These are phyloP conservation scores for Apophysomyces variabilis DNA, from an alignment of 371 early-diverging fungal genomes.

Conservation along the genomic window DNA sequence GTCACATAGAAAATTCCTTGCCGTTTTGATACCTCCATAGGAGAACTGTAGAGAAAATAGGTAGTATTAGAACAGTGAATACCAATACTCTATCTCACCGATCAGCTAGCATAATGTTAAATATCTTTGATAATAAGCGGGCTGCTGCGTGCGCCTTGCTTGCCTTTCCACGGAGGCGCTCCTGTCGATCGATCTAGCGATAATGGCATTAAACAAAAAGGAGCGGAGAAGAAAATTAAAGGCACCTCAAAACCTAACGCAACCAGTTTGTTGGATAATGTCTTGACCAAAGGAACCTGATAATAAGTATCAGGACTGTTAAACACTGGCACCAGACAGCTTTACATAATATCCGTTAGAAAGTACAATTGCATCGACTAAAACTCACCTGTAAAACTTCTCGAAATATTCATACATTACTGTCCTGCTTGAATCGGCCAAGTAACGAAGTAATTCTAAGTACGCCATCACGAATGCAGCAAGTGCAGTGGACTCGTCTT, in stretches of 20 bases:
- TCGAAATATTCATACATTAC: constrained; percentile 14
- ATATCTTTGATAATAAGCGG: constrained; percentile 25
- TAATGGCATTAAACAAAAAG: neutral
- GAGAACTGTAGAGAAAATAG: constrained; percentile 18
- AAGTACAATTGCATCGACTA: neutral
- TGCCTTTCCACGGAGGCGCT: constrained; percentile 15
- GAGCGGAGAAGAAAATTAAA: neutral
- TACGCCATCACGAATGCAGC: constrained; percentile 3
- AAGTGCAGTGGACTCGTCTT: constrained; percentile 17
- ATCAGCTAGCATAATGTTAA: constrained; percentile 33
- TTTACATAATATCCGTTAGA: neutral
- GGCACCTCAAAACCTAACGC: constrained; percentile 22
- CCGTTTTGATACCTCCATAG: constrained; percentile 51
- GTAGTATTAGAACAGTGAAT: constrained; percentile 35
- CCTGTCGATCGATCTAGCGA: constrained; percentile 18
- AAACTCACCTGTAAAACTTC: constrained; percentile 13
- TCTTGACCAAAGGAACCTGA: constrained; percentile 23
- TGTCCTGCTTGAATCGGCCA: neutral
- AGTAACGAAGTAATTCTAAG: neutral
- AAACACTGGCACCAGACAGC: constrained; percentile 25
- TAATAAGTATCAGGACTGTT: constrained; percentile 19
- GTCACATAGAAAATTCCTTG: constrained; percentile 56
- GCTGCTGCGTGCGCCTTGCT: constrained; percentile 25
- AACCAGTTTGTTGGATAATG: constrained; percentile 19
- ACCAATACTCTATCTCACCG: constrained; percentile 14